Percentiles rank a stretch among this genome's conserved stretches.
Evolutionary conservation across 2,329 filamentous ascomycete species (phyloP).

Genomic region (Fusarium praegraminearum): DNA sequence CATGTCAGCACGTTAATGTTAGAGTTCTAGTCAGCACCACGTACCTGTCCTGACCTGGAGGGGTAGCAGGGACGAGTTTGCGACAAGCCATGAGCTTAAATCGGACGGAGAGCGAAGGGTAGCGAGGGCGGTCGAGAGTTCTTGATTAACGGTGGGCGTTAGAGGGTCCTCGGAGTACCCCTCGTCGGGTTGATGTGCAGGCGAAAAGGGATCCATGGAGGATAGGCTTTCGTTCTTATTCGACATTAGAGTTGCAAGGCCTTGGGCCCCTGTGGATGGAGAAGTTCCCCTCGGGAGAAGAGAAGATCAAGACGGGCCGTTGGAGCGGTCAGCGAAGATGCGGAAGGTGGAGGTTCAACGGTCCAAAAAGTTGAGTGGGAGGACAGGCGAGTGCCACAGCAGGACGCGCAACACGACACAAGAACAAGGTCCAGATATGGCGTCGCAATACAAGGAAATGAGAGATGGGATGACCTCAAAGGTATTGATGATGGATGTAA

Average conservation of each 20-base stretch:
- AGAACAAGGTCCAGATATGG: constrained; percentile 5
- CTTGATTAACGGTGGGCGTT: constrained; percentile 55
- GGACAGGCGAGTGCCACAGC: constrained; percentile 22
- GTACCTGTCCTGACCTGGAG: constrained; percentile 63
- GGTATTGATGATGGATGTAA: not conserved
- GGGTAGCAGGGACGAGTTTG: constrained; percentile 63
- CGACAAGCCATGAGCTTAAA: constrained; percentile 63
- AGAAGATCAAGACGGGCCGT: not conserved
- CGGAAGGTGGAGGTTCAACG: constrained; percentile 6
- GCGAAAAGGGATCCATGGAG: constrained; percentile 61
- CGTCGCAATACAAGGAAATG: constrained; percentile 12
- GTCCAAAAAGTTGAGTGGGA: constrained; percentile 14
- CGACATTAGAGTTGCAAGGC: constrained; percentile 45
- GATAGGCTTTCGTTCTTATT: constrained; percentile 45
- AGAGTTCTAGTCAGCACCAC: constrained; percentile 37
- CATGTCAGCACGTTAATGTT: constrained; percentile 25
- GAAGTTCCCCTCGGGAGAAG: constrained; percentile 12
- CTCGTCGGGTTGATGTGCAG: constrained; percentile 77
- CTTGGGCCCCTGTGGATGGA: constrained; percentile 36
- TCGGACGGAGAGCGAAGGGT: constrained; percentile 57
- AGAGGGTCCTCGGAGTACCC: constrained; percentile 85
- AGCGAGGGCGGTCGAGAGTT: constrained; percentile 51
- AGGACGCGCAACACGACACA: constrained; percentile 31
- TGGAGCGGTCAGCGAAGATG: constrained; percentile 14
- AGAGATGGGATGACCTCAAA: not conserved